Base-by-base conservation (phyloP, 2,329 filamentous ascomycete species). In the Lithohypha guttulata region DNA sequence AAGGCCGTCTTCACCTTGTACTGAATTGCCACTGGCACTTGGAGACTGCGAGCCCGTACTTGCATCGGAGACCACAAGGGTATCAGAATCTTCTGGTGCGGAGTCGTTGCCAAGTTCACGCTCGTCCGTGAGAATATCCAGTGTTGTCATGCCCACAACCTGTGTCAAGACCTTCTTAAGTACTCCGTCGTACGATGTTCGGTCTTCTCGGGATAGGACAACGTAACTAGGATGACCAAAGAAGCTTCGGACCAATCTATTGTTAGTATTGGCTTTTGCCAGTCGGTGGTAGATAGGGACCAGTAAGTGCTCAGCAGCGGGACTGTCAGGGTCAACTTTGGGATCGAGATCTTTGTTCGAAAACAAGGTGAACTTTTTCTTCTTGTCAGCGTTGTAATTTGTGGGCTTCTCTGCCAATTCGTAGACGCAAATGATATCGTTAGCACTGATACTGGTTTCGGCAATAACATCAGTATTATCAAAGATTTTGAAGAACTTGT, bases 1-100 rank as follows among this genome's bases (percentile, higher is more conserved):
- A 53, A 95, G 76, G 45, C 84, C 84, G 45, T 95, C 87, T 57
- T 95, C 89, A 7, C 85, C 83, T 56, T 87, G 80, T 2, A 93
- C 73, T 2, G 87, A 94, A 19, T 76, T 73, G 30, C 84, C 80
- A 42, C 80, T 74, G 32, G 94, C 70, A 25, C 39, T 38, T 54
- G 81, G 81, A 15, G 73, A 69, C 48, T 82, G 81, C 7, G 72
- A 74, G 10, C 20, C 27, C n/a, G n/a, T n/a, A 3, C 77, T 77
- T 3, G 82, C 70, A 43, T 75, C 71, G 15, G 70, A 59, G 41
- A 79, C 75, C 8, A 81, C 65, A 14, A 84, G 72, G 30, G 80
- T 71, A 51, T 89, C 84, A 2, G 76, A 75, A 40, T 84, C 81
- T 43, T 69, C 65, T 6, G 59, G 54, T 11, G 57, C 57, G 14